Conservation (phyloP, 129 eudicot genomes). For the Artemisia tridentata region DNA sequence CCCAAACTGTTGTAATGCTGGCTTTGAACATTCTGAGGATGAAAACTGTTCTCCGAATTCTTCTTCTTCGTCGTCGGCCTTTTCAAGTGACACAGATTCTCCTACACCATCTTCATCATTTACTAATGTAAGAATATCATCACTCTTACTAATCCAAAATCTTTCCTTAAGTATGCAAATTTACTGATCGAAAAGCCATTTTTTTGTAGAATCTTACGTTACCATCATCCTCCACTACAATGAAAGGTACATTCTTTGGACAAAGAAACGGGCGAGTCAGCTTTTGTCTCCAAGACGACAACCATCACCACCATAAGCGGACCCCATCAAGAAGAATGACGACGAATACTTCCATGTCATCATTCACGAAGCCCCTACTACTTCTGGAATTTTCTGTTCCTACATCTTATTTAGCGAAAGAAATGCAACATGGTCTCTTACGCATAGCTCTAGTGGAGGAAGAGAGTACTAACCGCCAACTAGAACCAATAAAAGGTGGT, state of each 20-base stretch:
- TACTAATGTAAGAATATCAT: constrained; percentile 16
- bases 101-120: constrained; percentile 20
- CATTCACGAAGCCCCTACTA: constrained; percentile 32
- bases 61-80: constrained; percentile 26
- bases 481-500: background rate
- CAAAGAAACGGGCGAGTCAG: constrained; percentile 38
- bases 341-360: constrained; percentile 17
- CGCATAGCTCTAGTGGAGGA: constrained; percentile 43
- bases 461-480: constrained; percentile 19
- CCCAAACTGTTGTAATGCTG: constrained; percentile 36
- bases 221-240: constrained; percentile 35
- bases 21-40: constrained; percentile 28
- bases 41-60: constrained; percentile 22
- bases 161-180: background rate
- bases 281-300: constrained; percentile 38
- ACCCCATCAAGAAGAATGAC: constrained; percentile 33
- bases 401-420: constrained; percentile 36
- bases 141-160: background rate
- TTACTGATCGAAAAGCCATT: background rate
- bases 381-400: constrained; percentile 38
- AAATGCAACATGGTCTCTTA: constrained; percentile 45
- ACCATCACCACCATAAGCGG: constrained; percentile 29
- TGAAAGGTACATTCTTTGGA: constrained; percentile 41
- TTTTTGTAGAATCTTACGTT: constrained; percentile 25
- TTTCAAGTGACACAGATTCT: constrained; percentile 36